Percentiles rank a stretch among this genome's conserved stretches.
Conservation (phyloP, 2,329 filamentous ascomycete genomes). For the Cyphellophora attinorum region DNA sequence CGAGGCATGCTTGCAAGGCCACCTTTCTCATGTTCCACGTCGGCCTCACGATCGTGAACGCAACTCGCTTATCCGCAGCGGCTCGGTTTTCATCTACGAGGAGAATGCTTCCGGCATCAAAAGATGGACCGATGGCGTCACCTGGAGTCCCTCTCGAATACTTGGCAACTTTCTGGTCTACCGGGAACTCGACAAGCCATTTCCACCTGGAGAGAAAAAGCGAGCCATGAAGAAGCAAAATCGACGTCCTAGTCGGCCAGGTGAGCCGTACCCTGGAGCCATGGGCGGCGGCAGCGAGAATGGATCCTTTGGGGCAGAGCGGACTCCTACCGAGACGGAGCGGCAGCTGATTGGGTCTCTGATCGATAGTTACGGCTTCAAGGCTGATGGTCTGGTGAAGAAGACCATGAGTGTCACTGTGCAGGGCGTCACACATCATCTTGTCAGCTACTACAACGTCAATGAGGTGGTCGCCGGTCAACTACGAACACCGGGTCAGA, state of each 20-base stretch:
- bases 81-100: constrained; percentile 84
- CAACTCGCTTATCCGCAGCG: constrained; percentile 66
- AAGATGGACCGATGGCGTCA: constrained; percentile 84
- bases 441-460: constrained; percentile 82
- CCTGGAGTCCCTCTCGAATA: constrained; percentile 84
- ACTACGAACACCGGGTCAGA: constrained; percentile 50
- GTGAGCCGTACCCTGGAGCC: constrained; percentile 40
- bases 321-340: constrained; percentile 37
- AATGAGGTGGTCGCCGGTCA: constrained; percentile 61
- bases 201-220: constrained; percentile 77
- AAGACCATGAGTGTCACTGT: constrained; percentile 81
- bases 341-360: constrained; percentile 67
- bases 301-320: constrained; percentile 27
- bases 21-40: constrained; percentile 65
- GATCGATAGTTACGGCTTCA: constrained; percentile 85
- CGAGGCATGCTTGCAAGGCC: constrained; percentile 64
- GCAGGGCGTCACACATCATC: constrained; percentile 66
- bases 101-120: constrained; percentile 86
- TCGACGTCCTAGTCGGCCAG: constrained; percentile 39
- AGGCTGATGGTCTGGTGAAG: constrained; percentile 72
- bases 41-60: constrained; percentile 81
- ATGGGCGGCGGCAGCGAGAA: constrained; percentile 25
- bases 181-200: constrained; percentile 67
- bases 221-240: constrained; percentile 63
- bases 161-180: constrained; percentile 80